Evolutionary conservation across 306 rosid species (phyloP), one percentile per base, ranked within the genome.

Genomic region (Ormosia emarginata): DNA sequence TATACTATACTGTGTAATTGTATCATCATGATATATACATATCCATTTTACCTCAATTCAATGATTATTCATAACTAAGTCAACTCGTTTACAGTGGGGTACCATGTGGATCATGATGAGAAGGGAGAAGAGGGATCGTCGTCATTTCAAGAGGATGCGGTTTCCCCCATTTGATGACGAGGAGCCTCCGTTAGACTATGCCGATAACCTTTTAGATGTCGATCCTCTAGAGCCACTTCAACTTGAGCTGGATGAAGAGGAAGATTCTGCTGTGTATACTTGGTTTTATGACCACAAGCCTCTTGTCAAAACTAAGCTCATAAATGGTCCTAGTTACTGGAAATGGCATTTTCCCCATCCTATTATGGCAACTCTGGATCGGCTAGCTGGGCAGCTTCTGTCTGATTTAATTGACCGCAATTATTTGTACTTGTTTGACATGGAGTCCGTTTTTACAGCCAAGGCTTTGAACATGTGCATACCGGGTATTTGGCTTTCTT

Each of bases 71-170:
- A 30, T 84, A 12, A 74, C 67, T 46, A 14, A 56, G 10, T 43
- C 9, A 76, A 37, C 8, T 78, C 30, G 59, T 73, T 39, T 75
- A 69, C 88, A 95, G 99, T 95, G 99, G 99, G 99, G 99, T 84
- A 81, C 94, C 0, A 95, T 95, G 99, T 95, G 99, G 99, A 95
- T 95, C 68, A 95, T 95, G 99, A 95, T 95, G 99, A 86, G 99
- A 88, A 95, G 99, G 85, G 99, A 95, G 90, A 95, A 95, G 88
- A 93, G 99, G 87, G 99, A 95, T 67, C 97, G 99, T 40, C 91
- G 99, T 3, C 99, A 95, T 84, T 95, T 95, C 89, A 95, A 95
- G 89, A 88, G 99, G 77, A 95, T 95, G 99, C 89, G 99, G 49
- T 95, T 95, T 84, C 99, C 99, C n/a, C 99, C 99, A 34, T 95